These are phyloP conservation scores for Leccinum angustisporum DNA, from an alignment of 1,284 basidiomycete genomes.

Conservation along the genomic window DNA sequence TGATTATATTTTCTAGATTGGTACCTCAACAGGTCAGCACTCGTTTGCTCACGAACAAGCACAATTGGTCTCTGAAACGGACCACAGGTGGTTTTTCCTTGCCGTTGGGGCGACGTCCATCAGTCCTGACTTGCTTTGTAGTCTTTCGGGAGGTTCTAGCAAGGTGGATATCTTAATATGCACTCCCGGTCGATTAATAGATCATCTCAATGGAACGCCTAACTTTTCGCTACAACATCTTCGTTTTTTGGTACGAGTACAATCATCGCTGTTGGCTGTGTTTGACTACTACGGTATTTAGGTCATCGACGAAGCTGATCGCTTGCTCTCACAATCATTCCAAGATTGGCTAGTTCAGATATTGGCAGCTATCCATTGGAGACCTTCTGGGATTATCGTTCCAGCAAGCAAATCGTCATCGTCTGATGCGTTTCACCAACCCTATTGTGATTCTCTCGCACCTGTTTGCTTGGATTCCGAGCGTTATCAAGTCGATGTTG, in stretches of 20 bases:
- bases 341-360: conserved; percentile 92
- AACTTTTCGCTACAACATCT: conserved; percentile 94
- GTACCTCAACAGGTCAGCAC: conserved; percentile 79
- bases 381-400: conserved; percentile 21
- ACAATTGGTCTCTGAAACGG: conserved; percentile 61
- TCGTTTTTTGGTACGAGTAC: conserved; percentile 72
- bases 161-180: conserved; percentile 94
- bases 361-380: conserved; percentile 66
- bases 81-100: conserved; percentile 41
- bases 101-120: not conserved
- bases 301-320: conserved; percentile 98
- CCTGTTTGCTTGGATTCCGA: conserved; percentile 56
- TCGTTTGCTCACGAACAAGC: conserved; percentile 82
- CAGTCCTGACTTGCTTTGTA: conserved; percentile 27
- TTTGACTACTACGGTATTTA: conserved; percentile 31
- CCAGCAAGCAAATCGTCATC: not conserved
- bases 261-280: not conserved
- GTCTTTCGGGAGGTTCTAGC: conserved; percentile 74
- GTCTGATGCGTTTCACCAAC: conserved; percentile 14
- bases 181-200: conserved; percentile 93
- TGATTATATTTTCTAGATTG: conserved; percentile 51
- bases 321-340: conserved; percentile 92
- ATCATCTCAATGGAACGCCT: conserved; percentile 85
- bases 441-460: conserved; percentile 54
- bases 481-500: conserved; percentile 46